Evolutionary conservation across 371 early-diverging fungal genomes (phyloP), one percentile per base, ranked within the genome.

Genomic region (Vairimorpha necatrix): DNA sequence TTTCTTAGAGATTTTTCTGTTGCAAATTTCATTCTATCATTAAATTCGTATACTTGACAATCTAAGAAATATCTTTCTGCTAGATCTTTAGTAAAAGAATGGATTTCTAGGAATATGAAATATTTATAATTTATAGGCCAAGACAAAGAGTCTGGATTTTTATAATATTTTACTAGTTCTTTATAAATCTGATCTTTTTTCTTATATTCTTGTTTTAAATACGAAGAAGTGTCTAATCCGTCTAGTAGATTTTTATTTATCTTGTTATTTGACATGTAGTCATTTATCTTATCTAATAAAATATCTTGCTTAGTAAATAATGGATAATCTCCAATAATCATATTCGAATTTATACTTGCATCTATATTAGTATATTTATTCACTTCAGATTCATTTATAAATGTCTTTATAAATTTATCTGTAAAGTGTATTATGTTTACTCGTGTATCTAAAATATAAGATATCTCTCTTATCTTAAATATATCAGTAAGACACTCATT

Each of bases 11-110:
- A 28, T 30, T 46, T 54, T 11, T 26, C 38, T 46, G 50, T 39
- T 60, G 73, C 46, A 71, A 77, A 70, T 16, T 50, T 32, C 33
- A 81, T 53, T 67, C 75, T 58, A 30, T 81, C 77, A 26, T 75
- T 42, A 75, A 72, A 77, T 65, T 81, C 81, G 30, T 63, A 72
- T 4, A 77, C 70, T 20, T 28, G 60, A 46, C 63, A 68, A 30
- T 74, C 78, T 1, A 77, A 36, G 53, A 77, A 67, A 70, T 42
- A 81, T 68, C 62, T 74, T 62, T 74, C 77, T 30, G 56, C 54
- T 39, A 34, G 20, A 20, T 71, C 63, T 36, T 65, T 26, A 50
- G 6, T 63, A 20, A 63, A 53, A 20, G 60, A 38, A 0, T 34
- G 39, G 33, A 18, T 63, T 24, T 77, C 14, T 22, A 81, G 33